Evolutionary conservation across 2,329 filamentous ascomycete species (phyloP).

Genomic region (Leptographium flavum): DNA sequence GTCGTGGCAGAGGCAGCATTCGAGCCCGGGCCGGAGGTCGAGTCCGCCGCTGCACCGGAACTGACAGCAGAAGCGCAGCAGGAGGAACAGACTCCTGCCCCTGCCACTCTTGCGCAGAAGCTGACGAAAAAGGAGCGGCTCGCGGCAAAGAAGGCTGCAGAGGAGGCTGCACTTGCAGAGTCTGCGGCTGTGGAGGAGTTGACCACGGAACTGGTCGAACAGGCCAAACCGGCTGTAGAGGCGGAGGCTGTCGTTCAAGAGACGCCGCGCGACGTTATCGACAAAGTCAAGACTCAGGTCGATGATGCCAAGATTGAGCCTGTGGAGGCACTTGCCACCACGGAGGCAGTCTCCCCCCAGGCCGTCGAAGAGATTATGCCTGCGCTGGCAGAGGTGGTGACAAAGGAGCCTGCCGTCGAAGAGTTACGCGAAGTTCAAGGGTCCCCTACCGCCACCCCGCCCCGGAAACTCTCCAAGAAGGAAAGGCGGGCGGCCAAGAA

Average conservation of each 20-base stretch:
- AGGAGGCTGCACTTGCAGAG: background rate
- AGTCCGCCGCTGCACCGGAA: too few species aligned
- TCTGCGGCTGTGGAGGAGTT: too few species aligned
- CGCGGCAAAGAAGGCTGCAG: background rate
- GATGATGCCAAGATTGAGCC: background rate
- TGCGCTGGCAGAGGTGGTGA: too few species aligned
- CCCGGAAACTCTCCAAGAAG: background rate
- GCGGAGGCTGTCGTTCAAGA: background rate
- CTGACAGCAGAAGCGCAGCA: too few species aligned
- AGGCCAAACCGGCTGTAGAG: background rate
- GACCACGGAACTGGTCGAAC: too few species aligned
- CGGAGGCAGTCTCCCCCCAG: too few species aligned
- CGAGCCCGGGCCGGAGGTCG: too few species aligned
- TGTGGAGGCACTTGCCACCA: too few species aligned
- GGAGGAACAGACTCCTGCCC: background rate
- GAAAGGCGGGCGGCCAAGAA: background rate
- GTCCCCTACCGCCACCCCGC: background rate
- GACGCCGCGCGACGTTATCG: background rate
- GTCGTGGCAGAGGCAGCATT: too few species aligned
- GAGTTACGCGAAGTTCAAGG: too few species aligned
- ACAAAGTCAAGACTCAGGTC: background rate
- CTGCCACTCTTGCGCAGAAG: background rate
- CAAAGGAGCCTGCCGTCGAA: too few species aligned
- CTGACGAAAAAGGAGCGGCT: constrained; percentile 2
- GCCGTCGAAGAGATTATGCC: too few species aligned